A percentile compares a stretch with the other conserved stretches of the same genome.
phyloP scores from a whole-genome alignment of 176 grass and related monocot genomes.

The Eleusine indica region DNA sequence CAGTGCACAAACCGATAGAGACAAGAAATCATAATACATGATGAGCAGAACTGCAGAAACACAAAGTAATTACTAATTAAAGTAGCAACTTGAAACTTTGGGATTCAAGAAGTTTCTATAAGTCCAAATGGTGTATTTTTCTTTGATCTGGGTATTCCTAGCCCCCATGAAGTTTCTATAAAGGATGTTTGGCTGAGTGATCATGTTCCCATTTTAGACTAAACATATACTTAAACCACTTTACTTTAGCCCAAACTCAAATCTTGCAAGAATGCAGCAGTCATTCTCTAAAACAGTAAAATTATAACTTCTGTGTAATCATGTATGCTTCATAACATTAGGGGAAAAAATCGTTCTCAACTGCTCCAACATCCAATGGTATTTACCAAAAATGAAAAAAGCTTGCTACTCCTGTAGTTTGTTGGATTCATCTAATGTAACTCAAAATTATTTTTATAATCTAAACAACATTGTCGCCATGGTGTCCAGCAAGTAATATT shows the following conservation, averaged over 20 bases:
- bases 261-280: neutral
- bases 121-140: neutral
- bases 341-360: neutral
- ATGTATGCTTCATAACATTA: too few relatives aligned
- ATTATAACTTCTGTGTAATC: too few relatives aligned
- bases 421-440: neutral
- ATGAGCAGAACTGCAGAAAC: neutral
- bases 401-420: neutral
- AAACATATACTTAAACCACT: neutral
- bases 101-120: constrained; percentile 10
- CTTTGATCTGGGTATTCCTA: neutral
- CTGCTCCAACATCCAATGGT: neutral
- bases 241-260: neutral
- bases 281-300: neutral
- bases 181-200: neutral
- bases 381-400: neutral
- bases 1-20: neutral
- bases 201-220: neutral
- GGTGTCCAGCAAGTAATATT: neutral
- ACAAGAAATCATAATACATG: neutral
- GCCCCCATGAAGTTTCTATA: neutral
- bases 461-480: neutral
- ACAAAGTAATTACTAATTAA: constrained; percentile 6
- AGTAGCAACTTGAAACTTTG: constrained; percentile 4
- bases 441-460: neutral